Conservation (phyloP, 768 basidiomycete species). For the Mycena vulgaris region DNA sequence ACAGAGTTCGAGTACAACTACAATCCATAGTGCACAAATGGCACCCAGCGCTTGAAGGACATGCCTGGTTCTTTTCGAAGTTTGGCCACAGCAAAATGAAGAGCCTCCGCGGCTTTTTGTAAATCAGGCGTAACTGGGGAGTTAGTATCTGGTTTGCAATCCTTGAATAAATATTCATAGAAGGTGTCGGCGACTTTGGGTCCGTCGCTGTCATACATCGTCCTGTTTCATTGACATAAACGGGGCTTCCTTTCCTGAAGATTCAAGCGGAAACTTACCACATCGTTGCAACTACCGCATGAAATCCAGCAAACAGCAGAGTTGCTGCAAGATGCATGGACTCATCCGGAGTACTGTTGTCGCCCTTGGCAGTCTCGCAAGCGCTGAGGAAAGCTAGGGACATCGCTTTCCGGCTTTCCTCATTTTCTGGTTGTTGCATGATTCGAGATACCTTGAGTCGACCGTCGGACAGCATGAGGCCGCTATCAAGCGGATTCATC, state of each 20-base stretch:
- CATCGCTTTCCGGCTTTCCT: not conserved
- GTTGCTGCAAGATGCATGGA: constrained; percentile 44
- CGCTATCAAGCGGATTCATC: constrained; percentile 31
- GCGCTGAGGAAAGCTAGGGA: constrained; percentile 50
- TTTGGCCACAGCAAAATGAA: constrained; percentile 5
- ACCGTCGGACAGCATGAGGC: constrained; percentile 40
- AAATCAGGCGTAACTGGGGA: constrained; percentile 3
- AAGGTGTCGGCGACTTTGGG: constrained; percentile 27
- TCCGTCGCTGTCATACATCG: constrained; percentile 18
- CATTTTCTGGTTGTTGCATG: constrained; percentile 32
- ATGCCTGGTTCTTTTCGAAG: constrained; percentile 1
- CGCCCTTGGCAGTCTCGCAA: constrained; percentile 50
- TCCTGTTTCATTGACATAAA: constrained; percentile 1
- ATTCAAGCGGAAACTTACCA: constrained; percentile 33
- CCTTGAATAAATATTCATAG: constrained; percentile 25
- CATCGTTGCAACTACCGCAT: constrained; percentile 40
- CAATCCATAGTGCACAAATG: constrained; percentile 27
- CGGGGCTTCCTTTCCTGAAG: no score
- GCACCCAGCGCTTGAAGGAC: constrained; percentile 23
- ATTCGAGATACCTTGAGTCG: constrained; percentile 39
- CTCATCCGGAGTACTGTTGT: constrained; percentile 43
- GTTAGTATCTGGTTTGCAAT: not conserved
- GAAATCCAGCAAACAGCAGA: constrained; percentile 46
- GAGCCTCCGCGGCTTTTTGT: constrained; percentile 20
- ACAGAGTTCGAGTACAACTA: no score